Percentiles rank a stretch among this genome's conserved stretches.
phyloP scores from a whole-genome alignment of 202 grass and related monocot species.

The Hordeum pubiflorum region DNA sequence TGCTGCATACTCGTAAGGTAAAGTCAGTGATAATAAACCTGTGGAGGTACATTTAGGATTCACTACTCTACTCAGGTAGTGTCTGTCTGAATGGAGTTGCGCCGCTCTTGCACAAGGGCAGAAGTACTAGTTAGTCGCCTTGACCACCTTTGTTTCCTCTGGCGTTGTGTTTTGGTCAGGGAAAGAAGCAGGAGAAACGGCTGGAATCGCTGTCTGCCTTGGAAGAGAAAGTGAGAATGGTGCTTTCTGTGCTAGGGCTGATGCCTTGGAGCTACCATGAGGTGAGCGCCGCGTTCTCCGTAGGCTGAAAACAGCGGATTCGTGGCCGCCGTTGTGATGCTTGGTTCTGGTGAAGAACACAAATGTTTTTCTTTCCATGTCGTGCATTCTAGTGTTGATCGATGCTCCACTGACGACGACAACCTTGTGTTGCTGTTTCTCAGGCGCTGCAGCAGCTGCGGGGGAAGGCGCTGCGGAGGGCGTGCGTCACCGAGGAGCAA shows the following conservation, averaged over 20 bases:
- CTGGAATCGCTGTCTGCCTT: constrained; percentile 58
- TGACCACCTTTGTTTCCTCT: neutral
- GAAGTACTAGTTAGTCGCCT: constrained; percentile 1
- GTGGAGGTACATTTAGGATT: neutral
- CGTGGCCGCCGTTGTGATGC: neutral
- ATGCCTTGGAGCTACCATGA: constrained; percentile 59
- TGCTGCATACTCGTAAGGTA: constrained; percentile 92
- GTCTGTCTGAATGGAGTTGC: neutral
- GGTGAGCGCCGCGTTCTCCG: constrained; percentile 24
- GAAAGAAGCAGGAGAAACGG: constrained; percentile 64
- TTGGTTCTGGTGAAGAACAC: neutral
- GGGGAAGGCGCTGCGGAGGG: constrained; percentile 59
- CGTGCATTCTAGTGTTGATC: neutral
- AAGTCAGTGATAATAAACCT: neutral
- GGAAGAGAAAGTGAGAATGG: constrained; percentile 49
- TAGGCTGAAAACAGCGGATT: neutral
- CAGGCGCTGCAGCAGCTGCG: constrained; percentile 66
- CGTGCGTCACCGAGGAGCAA: constrained; percentile 47
- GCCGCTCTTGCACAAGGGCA: neutral
- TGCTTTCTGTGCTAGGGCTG: constrained; percentile 68
- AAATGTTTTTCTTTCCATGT: neutral
- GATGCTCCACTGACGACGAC: neutral
- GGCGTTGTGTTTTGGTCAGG: constrained; percentile 35
- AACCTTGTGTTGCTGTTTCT: neutral
- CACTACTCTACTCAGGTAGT: neutral